Conservation (phyloP, 1,139 yeast genomes). For the Wickerhamiella infanticola region DNA sequence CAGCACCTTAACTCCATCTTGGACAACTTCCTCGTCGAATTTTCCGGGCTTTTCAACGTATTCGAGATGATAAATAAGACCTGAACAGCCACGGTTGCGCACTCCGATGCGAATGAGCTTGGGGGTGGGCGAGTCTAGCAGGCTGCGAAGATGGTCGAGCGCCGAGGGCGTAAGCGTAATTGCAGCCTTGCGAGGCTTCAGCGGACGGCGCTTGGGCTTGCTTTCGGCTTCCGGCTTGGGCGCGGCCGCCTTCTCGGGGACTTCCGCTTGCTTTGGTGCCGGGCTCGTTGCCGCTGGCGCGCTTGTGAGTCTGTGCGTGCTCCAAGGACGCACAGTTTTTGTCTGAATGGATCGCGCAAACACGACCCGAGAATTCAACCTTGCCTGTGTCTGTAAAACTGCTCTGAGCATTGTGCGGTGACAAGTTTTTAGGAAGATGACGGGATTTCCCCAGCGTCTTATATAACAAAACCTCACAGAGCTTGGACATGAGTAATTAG, state of each 20-base stretch:
- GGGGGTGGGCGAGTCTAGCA: slow-evolving; percentile 71
- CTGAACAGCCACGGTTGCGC: slow-evolving; percentile 93
- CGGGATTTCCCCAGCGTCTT: not conserved
- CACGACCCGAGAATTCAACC: not conserved
- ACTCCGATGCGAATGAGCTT: slow-evolving; percentile 85
- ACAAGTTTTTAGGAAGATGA: not conserved
- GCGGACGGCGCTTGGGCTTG: slow-evolving; percentile 33
- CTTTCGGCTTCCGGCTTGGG: slow-evolving; percentile 14
- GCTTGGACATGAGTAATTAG: not conserved
- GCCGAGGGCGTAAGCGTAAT: slow-evolving; percentile 68
- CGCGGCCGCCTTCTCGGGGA: not conserved
- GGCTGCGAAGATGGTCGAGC: slow-evolving; percentile 45
- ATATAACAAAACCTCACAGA: not conserved
- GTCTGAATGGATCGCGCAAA: slow-evolving; percentile 9
- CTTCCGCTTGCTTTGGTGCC: not conserved
- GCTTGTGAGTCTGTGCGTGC: slow-evolving; percentile 12
- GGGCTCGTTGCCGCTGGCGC: not conserved
- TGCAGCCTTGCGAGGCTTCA: slow-evolving; percentile 78
- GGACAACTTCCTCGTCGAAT: slow-evolving; percentile 76
- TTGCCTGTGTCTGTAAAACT: not conserved
- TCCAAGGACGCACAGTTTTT: slow-evolving; percentile 14
- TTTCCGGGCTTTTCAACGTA: slow-evolving; percentile 82
- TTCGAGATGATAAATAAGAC: slow-evolving; percentile 78
- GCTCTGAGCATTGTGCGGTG: not conserved
- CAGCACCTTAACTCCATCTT: slow-evolving; percentile 83